A percentile compares a stretch with the other conserved stretches of the same genome.
Conservation (phyloP, 1,284 basidiomycete species). For the Fomes fomentarius region DNA sequence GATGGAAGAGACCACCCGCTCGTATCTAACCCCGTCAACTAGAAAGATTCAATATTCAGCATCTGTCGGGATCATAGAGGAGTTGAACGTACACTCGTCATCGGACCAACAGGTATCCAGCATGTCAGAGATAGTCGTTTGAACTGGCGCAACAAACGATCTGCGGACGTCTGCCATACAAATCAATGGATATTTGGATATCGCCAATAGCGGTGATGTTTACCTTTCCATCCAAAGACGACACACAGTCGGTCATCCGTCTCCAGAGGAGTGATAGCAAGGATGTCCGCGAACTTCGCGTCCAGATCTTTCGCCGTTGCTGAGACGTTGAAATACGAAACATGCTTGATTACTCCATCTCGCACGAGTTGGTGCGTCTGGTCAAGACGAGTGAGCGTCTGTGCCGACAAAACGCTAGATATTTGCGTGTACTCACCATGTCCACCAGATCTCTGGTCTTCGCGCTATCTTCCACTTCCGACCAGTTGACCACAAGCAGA, state of each 20-base stretch:
- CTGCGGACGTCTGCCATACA: constrained; percentile 48
- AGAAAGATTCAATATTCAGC: neutral
- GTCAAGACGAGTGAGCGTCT: no score
- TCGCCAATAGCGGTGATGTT: constrained; percentile 13
- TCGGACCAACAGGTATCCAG: constrained; percentile 52
- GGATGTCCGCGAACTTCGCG: constrained; percentile 46
- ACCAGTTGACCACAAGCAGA: constrained; percentile 63
- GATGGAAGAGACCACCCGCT: constrained; percentile 46
- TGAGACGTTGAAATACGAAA: constrained; percentile 50
- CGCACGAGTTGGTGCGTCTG: constrained; percentile 53
- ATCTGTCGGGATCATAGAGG: neutral
- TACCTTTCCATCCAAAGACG: constrained; percentile 50
- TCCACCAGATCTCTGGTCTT: constrained; percentile 31
- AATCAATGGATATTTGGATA: neutral
- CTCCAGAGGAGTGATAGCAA: constrained; percentile 53
- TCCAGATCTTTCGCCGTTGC: constrained; percentile 58
- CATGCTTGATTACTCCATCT: constrained; percentile 46
- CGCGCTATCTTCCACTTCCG: constrained; percentile 41
- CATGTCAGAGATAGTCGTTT: constrained; percentile 55
- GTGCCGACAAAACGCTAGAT: no score
- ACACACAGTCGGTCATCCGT: constrained; percentile 57
- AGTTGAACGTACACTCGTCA: constrained; percentile 51
- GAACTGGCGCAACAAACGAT: constrained; percentile 49
- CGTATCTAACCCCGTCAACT: constrained; percentile 67
- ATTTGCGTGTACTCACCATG: constrained; percentile 32